Evolutionary conservation across 2,329 filamentous ascomycete species (phyloP), one percentile per base, ranked within the genome.

Genomic region (Pseudogymnoascus sp.): DNA sequence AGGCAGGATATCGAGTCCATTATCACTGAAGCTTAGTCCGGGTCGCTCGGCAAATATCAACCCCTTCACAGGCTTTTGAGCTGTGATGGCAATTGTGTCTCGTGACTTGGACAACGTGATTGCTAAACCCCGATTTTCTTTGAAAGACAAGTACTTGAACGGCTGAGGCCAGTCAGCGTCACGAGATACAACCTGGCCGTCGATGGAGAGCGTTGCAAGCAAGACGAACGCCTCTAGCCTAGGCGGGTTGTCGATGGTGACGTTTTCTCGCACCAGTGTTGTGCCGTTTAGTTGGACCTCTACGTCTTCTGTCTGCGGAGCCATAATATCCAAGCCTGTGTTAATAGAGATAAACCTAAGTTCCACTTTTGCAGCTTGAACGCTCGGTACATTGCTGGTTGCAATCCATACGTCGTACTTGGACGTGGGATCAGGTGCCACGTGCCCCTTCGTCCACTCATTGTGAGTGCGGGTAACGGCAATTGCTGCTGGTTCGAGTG

Each of bases 101-200:
- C n/a, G 73, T 73, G 59, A 84, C 69, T 65, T 73, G 70, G 18
- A 76, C 76, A 62, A 69, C 72, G 7, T 85, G 73, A 37, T 74
- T 66, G 71, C 76, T 72, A 1, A 82, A 80, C 71, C 78, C 76
- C 65, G 78, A 76, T 58, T 87, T 73, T 68, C 85, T 82, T 35
- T 86, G 6, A 84, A 78, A 63, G 80, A 76, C 12, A 84, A 68
- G 63, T 87, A 85, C 76, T 88, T 88, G 65, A 88, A 76, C 33
- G 86, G 86, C 69, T 88, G 84, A 0, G 85, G 84, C 85, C 86
- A 88, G 73, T 87, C 86, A 70, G 87, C 80, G 62, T 82, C 81
- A 35, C 85, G 77, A 5, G 85, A 83, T 13, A 86, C 71, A 67
- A 82, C 78, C 63, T 72, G 73, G 35, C 77, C 81, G 15, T 76